A percentile compares a stretch with the other conserved stretches of the same genome.
These are phyloP conservation scores for Orbilia quercus DNA, from an alignment of 2,329 filamentous ascomycete species.

Conservation along the genomic window DNA sequence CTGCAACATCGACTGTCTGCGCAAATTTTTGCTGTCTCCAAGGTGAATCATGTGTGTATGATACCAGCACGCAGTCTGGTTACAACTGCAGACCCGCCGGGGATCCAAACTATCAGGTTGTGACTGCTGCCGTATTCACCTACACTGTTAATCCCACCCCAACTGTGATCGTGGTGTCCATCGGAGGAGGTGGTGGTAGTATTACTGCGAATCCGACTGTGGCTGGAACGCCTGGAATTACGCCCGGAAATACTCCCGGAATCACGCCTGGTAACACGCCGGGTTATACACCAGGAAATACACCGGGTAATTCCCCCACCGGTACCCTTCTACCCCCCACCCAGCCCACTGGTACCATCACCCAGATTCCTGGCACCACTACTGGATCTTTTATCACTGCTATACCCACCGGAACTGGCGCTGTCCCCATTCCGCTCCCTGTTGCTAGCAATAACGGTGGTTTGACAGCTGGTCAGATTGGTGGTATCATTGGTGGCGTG, in stretches of 20 bases:
- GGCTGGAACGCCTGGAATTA: slow-evolving; percentile 20
- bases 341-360: slow-evolving; percentile 42
- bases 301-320: slow-evolving; percentile 41
- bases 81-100: slow-evolving; percentile 45
- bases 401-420: slow-evolving; percentile 38
- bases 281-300: slow-evolving; percentile 35
- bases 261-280: slow-evolving; percentile 40
- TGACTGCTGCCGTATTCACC: slow-evolving; percentile 34
- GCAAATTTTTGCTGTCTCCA: slow-evolving; percentile 40
- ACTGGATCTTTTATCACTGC: slow-evolving; percentile 53
- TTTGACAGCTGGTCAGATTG: slow-evolving; percentile 54
- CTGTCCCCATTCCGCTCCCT: slow-evolving; percentile 40
- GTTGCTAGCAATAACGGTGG: slow-evolving; percentile 39
- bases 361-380: slow-evolving; percentile 27
- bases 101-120: slow-evolving; percentile 33
- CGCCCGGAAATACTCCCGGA: slow-evolving; percentile 44
- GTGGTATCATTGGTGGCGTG: slow-evolving; percentile 54
- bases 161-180: slow-evolving; percentile 31
- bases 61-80: slow-evolving; percentile 26
- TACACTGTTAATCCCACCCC: slow-evolving; percentile 48
- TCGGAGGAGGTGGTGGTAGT: slow-evolving; percentile 14
- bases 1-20: slow-evolving; percentile 34
- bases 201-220: slow-evolving; percentile 10
- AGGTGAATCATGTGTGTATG: slow-evolving; percentile 50
- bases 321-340: slow-evolving; percentile 31